A percentile compares a stretch with the other conserved stretches of the same genome.
These are phyloP conservation scores for Arachnomyces sp. DNA, from an alignment of 2,329 filamentous ascomycete genomes.

Conservation along the genomic window DNA sequence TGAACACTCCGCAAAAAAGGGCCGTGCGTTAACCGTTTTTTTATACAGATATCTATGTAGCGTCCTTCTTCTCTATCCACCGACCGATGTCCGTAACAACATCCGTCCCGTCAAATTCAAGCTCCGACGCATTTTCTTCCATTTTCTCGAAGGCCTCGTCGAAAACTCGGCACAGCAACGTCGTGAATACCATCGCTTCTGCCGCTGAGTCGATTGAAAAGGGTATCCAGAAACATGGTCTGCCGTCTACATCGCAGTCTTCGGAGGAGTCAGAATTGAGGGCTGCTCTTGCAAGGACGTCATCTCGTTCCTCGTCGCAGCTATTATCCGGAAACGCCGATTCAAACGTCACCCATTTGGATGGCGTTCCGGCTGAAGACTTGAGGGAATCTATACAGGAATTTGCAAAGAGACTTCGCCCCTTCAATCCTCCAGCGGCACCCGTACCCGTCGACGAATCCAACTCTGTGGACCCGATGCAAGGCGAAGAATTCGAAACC, in stretches of 20 bases:
- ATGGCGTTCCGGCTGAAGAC: constrained; percentile 46
- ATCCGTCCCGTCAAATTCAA: constrained; percentile 64
- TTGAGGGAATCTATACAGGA: constrained; percentile 60
- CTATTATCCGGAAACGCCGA: constrained; percentile 23
- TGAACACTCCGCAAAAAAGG: too few species aligned
- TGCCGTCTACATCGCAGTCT: constrained; percentile 8
- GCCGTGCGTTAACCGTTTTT: constrained; percentile 2
- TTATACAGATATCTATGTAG: constrained; percentile 67
- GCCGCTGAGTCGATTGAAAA: constrained; percentile 37
- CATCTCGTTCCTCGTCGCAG: too few species aligned
- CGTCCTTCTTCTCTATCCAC: constrained; percentile 92
- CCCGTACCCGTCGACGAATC: constrained; percentile 53
- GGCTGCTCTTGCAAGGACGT: constrained; percentile 20
- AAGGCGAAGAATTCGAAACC: constrained; percentile 31
- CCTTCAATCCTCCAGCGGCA: constrained; percentile 76
- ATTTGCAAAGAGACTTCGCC: constrained; percentile 62
- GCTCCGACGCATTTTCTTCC: constrained; percentile 67
- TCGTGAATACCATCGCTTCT: constrained; percentile 57
- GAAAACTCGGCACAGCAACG: constrained; percentile 43
- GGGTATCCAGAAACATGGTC: constrained; percentile 39
- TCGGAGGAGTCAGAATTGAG: constrained; percentile 28
- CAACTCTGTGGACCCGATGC: constrained; percentile 25
- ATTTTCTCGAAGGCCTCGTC: constrained; percentile 60
- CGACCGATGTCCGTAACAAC: constrained; percentile 84
- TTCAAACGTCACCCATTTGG: constrained; percentile 30